phyloP scores from a whole-genome alignment of 805 yeast genomes.

The Saccharomycopsis guyanensis region DNA sequence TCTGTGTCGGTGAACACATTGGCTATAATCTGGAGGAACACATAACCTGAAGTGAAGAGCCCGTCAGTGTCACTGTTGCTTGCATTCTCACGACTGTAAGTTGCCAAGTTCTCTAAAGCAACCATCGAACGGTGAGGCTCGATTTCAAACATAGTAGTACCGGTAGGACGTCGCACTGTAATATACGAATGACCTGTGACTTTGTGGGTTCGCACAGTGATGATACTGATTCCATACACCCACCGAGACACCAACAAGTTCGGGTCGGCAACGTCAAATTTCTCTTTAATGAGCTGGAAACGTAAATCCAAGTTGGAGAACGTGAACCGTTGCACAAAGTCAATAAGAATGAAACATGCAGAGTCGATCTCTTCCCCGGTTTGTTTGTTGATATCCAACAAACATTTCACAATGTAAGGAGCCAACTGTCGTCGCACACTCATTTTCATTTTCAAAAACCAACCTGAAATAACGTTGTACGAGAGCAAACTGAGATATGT shows the following conservation, averaged over 20 bases:
- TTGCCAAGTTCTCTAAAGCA: conserved; percentile 24
- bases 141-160: conserved; percentile 42
- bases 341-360: conserved; percentile 55
- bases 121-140: conserved; percentile 33
- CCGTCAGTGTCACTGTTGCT: conserved; percentile 22
- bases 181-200: conserved; percentile 44
- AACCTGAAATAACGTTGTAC: conserved; percentile 56
- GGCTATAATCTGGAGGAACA: conserved; percentile 43
- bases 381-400: conserved; percentile 26
- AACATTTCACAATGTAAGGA: conserved; percentile 52
- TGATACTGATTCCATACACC: conserved; percentile 52
- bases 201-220: conserved; percentile 48
- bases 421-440: conserved; percentile 52
- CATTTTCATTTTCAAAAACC: conserved; percentile 61
- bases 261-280: conserved; percentile 21
- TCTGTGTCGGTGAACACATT: conserved; percentile 28
- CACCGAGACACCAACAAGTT: conserved; percentile 37
- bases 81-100: conserved; percentile 22
- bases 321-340: conserved; percentile 60
- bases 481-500: conserved; percentile 58
- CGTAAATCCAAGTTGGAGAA: conserved; percentile 54
- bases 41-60: conserved; percentile 37
- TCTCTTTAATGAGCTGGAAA: conserved; percentile 22
- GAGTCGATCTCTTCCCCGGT: conserved; percentile 25
- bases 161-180: conserved; percentile 59